Conservation (phyloP, 208 protist species). For the Acanthamoeba pearcei region DNA sequence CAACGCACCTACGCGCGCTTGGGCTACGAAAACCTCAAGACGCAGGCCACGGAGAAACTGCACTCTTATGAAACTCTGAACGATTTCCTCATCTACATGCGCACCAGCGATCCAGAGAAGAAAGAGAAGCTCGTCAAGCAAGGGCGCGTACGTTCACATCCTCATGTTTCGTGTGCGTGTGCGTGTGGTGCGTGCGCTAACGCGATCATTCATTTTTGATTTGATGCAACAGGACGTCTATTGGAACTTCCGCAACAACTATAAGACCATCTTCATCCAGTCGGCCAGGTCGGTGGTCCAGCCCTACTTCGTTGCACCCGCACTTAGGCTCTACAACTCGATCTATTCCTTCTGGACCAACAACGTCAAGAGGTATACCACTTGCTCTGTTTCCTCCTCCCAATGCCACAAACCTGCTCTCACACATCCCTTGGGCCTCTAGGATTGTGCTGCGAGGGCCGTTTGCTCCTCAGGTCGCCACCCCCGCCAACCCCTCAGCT, state of each 20-base stretch:
- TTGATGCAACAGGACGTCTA: not conserved
- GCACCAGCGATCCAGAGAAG: conserved; percentile 14
- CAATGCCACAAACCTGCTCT: too few relatives aligned
- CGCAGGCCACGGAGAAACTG: conserved; percentile 13
- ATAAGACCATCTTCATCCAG: conserved; percentile 20
- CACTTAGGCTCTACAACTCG: not conserved
- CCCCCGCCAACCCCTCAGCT: not conserved
- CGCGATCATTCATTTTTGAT: not conserved
- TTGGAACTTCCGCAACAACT: conserved; percentile 37
- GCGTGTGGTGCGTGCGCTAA: not conserved
- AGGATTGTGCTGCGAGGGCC: not conserved
- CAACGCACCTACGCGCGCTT: conserved; percentile 6
- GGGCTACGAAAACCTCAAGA: conserved; percentile 16
- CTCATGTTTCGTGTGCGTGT: not conserved
- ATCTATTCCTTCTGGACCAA: not conserved
- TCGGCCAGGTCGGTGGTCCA: not conserved
- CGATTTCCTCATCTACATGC: conserved; percentile 33
- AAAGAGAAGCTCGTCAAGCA: conserved; percentile 28
- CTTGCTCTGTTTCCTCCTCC: not conserved
- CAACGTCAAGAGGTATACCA: not conserved
- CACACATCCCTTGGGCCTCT: too few relatives aligned
- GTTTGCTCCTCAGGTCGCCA: not conserved
- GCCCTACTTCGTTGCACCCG: not conserved
- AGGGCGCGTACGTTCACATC: not conserved
- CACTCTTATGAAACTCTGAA: conserved; percentile 18